Evolutionary conservation across 1,284 basidiomycete species (phyloP), one percentile per base, ranked within the genome.

Genomic region (Melampsora abietis-canadensis): DNA sequence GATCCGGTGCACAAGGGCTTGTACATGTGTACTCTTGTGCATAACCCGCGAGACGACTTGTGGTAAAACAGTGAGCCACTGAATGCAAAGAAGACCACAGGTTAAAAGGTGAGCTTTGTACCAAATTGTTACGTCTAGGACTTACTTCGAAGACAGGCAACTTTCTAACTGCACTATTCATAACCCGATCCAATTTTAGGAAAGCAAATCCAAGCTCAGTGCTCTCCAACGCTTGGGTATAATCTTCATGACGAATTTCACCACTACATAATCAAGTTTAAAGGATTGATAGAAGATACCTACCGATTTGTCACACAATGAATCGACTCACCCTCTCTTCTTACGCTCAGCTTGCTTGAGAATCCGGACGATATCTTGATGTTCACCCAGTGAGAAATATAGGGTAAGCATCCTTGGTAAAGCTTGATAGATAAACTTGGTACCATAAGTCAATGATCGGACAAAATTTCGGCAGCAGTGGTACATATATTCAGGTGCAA

Each of bases 21-120:
- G 90, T 1, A 94, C 90, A 0, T 85, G 85, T n/a, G 83, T 79
- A 79, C 92, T 90, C 19, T 83, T 84, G 79, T 98, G 92, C 21
- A 90, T 90, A 46, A 99, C 90, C 10, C 96, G 88, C 30, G 96
- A 98, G 12, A 96, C 92, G 75, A 98, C 91, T 84, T 98, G 96
- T 7, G 96, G 94, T 78, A 98, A 94, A 0, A 94, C 94, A 0
- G 92, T 95, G 78, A 91, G 91, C 92, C 94, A 98, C 92, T 96
- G 78, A 17, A 69, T 76, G 61, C 37, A 76, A 31, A 61, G 54
- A n/a, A 31, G 59, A 76, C 17, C 5, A 54, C 14, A 31, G n/a
- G 21, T 40, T 19, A 17, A 68, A 81, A 54, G 59, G 47, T 46
- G 30, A 4, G 17, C 48, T 17, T 15, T 31, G 66, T 8, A 6